phyloP scores from a whole-genome alignment of 2,329 filamentous ascomycete species.

The Neopestalotiopsis sp. region DNA sequence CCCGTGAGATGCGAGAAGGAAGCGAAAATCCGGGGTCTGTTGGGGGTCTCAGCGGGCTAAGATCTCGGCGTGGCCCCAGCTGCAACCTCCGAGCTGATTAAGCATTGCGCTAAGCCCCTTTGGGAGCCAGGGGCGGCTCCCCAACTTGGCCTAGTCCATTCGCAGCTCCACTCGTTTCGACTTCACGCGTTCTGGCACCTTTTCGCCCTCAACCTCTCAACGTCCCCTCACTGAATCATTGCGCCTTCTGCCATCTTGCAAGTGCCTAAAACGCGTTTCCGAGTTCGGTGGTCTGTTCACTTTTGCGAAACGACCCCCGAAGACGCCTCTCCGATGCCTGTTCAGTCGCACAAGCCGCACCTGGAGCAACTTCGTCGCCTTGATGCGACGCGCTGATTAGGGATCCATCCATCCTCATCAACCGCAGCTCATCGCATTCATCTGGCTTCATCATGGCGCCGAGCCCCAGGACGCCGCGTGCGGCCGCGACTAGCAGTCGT shows the following conservation, averaged over 20 bases:
- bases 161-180: conserved; percentile 16
- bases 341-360: conserved; percentile 33
- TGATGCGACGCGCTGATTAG: conserved; percentile 41
- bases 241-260: not conserved
- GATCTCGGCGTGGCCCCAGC: not conserved
- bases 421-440: conserved; percentile 17
- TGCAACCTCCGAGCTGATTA: conserved; percentile 1
- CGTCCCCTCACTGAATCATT: conserved; percentile 12
- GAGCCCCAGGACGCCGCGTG: conserved; percentile 37
- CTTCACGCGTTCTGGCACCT: conserved; percentile 17
- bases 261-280: conserved; percentile 7
- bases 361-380: conserved; percentile 33
- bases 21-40: conserved; percentile 5
- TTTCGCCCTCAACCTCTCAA: conserved; percentile 14
- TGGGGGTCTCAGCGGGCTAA: not conserved
- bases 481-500: conserved; percentile 29
- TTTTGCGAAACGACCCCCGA: not conserved
- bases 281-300: conserved; percentile 1
- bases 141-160: conserved; percentile 5
- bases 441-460: conserved; percentile 32
- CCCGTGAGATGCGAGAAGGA: not conserved
- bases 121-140: not conserved
- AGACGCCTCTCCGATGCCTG: conserved; percentile 36
- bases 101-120: not conserved
- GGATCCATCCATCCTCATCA: conserved; percentile 23